Percentiles rank a stretch among this genome's conserved stretches.
These are phyloP conservation scores for Bonia amplexicaulis DNA, from an alignment of 176 grass and related monocot genomes.

Conservation along the genomic window DNA sequence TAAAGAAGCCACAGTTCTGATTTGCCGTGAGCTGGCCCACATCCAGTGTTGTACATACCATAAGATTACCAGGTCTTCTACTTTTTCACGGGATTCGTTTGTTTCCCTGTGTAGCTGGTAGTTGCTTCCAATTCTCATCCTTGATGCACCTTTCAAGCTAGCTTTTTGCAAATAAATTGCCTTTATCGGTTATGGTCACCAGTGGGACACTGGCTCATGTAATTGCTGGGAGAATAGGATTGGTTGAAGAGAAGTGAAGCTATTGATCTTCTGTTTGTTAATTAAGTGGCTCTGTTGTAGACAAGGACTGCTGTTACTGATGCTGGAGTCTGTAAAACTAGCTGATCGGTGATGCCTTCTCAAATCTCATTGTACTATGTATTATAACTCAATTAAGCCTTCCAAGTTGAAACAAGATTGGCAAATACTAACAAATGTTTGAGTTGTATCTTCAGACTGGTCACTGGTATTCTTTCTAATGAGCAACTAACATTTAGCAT, in stretches of 20 bases:
- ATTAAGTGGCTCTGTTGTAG: constrained; percentile 15
- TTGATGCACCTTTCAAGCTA: constrained; percentile 26
- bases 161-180: constrained; percentile 5
- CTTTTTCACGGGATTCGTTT: neutral
- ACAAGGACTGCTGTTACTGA: constrained; percentile 20
- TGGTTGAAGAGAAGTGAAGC: constrained; percentile 14
- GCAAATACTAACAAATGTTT: neutral
- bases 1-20: constrained; percentile 1
- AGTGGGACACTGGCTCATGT: constrained; percentile 8
- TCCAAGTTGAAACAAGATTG: constrained; percentile 19
- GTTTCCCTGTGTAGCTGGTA: neutral
- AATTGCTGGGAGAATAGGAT: neutral
- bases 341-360: neutral
- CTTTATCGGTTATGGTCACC: constrained; percentile 4
- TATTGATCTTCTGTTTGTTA: constrained; percentile 16
- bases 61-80: constrained; percentile 7
- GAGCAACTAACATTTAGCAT: constrained; percentile 7
- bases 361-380: constrained; percentile 26
- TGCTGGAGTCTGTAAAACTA: constrained; percentile 16
- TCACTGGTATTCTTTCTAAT: constrained; percentile 26
- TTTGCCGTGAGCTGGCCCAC: neutral
- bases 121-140: neutral
- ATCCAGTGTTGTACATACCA: neutral
- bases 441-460: neutral
- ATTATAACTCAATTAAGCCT: constrained; percentile 31